Percentiles rank a stretch among this genome's conserved stretches.
These are phyloP conservation scores for Castanea crenata DNA, from an alignment of 306 rosid species.

Conservation along the genomic window DNA sequence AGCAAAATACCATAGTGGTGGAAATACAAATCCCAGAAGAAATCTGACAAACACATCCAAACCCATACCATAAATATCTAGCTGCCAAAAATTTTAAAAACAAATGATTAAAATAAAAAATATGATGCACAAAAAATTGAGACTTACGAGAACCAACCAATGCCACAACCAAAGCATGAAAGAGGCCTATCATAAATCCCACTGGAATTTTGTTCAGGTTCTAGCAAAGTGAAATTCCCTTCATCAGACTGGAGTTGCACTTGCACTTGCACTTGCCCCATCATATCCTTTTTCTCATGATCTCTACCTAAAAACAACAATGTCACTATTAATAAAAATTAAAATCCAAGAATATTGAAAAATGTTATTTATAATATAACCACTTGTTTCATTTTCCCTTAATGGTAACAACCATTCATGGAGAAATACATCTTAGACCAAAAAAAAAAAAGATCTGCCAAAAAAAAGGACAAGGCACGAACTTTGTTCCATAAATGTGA, in stretches of 20 bases:
- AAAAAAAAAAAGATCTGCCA: not conserved
- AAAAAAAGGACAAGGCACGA: not conserved
- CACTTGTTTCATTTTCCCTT: too few species aligned
- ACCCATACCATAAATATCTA: not conserved
- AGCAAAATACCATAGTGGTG: slow-evolving; percentile 39
- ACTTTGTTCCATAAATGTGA: slow-evolving; percentile 19
- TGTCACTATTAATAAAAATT: not conserved
- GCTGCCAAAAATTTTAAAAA: too few species aligned
- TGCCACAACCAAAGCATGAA: slow-evolving; percentile 39
- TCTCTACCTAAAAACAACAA: slow-evolving; percentile 15
- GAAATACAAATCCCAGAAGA: slow-evolving; percentile 40
- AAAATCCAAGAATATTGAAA: not conserved
- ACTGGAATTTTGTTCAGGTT: slow-evolving; percentile 1
- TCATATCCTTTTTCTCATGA: slow-evolving; percentile 4
- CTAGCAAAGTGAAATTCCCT: slow-evolving; percentile 7
- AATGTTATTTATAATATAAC: not conserved
- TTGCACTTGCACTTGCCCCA: not conserved
- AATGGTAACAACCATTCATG: too few species aligned
- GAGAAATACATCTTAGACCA: not conserved
- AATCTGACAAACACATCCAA: slow-evolving; percentile 13
- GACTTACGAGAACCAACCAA: slow-evolving; percentile 47
- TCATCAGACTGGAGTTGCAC: slow-evolving; percentile 16
- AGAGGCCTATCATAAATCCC: slow-evolving; percentile 35
- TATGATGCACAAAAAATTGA: not conserved
- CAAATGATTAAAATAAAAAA: too few species aligned